These are phyloP conservation scores for Nitzschia putrida DNA, from an alignment of 108 stramenopile species.

Conservation along the genomic window DNA sequence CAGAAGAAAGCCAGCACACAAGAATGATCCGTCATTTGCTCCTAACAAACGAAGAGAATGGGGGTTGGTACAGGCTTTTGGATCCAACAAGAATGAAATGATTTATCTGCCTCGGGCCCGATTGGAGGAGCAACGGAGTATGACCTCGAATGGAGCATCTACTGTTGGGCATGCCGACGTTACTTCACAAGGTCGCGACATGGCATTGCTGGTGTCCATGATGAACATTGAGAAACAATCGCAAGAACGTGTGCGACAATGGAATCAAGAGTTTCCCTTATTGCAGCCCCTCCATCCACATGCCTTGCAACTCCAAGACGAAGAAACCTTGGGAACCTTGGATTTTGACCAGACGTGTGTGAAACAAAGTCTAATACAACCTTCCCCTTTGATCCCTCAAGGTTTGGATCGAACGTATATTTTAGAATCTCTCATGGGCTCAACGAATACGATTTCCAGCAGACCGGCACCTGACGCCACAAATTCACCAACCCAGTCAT, in stretches of 20 bases:
- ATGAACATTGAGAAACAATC: conserved; percentile 46
- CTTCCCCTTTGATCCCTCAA: conserved; percentile 15
- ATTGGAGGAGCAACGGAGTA: no score
- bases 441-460: no score
- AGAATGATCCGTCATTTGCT: no score
- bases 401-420: conserved; percentile 41
- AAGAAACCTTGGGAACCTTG: conserved; percentile 29
- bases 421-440: conserved; percentile 1
- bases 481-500: no score
- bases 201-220: no score
- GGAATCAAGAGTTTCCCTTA: conserved; percentile 45
- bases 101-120: no score
- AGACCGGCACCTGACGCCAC: no score
- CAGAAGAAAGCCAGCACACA: no score
- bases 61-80: no score
- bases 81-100: no score
- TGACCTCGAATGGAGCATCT: no score
- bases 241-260: conserved; percentile 53
- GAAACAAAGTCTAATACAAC: conserved; percentile 9
- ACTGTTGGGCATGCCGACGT: background rate
- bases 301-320: conserved; percentile 43
- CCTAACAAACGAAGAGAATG: no score
- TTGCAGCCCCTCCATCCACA: conserved; percentile 41
- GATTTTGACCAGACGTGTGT: background rate
- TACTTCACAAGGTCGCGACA: conserved; percentile 2